Conservation (phyloP, 2,329 filamentous ascomycete species). For the Aphanoascus verrucosus region DNA sequence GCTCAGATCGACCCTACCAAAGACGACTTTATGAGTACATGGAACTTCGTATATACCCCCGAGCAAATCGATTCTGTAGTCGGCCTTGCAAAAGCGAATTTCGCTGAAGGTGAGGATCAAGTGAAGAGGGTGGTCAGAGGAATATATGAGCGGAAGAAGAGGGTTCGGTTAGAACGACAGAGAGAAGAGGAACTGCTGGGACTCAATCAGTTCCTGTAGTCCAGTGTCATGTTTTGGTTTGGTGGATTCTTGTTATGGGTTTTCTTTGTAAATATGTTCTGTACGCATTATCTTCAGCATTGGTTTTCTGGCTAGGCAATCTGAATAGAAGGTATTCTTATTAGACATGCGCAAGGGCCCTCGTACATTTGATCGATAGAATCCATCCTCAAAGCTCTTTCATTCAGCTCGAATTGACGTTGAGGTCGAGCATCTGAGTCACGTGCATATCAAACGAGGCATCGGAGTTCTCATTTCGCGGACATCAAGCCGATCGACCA, state of each 20-base stretch:
- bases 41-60: slow-evolving; percentile 95
- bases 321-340: not conserved
- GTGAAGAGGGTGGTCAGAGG: slow-evolving; percentile 69
- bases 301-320: not conserved
- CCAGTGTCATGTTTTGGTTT: not conserved
- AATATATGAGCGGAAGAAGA: slow-evolving; percentile 87
- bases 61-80: slow-evolving; percentile 82
- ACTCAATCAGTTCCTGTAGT: slow-evolving; percentile 4
- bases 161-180: slow-evolving; percentile 42
- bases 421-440: not conserved
- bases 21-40: slow-evolving; percentile 83
- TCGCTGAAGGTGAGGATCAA: slow-evolving; percentile 66
- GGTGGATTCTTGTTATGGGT: not conserved
- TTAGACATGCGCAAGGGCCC: not conserved
- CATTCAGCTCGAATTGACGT: too few relatives aligned
- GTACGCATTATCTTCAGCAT: not conserved
- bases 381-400: too few relatives aligned
- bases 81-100: slow-evolving; percentile 73
- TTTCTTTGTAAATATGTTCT: not conserved
- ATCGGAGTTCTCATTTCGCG: not conserved
- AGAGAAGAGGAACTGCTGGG: slow-evolving; percentile 8
- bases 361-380: too few relatives aligned
- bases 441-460: not conserved
- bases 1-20: slow-evolving; percentile 67
- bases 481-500: not conserved